Conservation (phyloP, 1,139 yeast species). For the Eremothecium gossypii region DNA sequence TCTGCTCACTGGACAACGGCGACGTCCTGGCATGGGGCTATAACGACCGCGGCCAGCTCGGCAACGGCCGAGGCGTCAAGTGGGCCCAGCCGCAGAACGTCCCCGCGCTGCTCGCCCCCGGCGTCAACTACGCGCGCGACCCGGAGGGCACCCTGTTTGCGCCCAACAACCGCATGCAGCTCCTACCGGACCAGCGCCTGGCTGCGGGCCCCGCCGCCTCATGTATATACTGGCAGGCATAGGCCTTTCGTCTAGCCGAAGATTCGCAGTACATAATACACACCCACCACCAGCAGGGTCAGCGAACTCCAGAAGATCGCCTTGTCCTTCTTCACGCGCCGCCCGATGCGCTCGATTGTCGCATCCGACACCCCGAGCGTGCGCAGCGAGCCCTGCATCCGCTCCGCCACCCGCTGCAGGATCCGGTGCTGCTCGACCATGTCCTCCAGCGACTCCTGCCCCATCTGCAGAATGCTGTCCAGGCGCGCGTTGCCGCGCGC, state of each 20-base stretch:
- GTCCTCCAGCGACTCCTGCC: slow-evolving; percentile 77
- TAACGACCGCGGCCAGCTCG: slow-evolving; percentile 74
- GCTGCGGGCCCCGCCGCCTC: slow-evolving; percentile 56
- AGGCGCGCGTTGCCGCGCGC: slow-evolving; percentile 69
- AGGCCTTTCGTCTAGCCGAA: not conserved
- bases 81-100: slow-evolving; percentile 45
- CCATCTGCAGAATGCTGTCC: slow-evolving; percentile 86
- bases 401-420: slow-evolving; percentile 52
- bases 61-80: slow-evolving; percentile 65
- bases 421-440: slow-evolving; percentile 76
- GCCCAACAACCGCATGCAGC: slow-evolving; percentile 39
- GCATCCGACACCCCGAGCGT: slow-evolving; percentile 83
- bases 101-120: slow-evolving; percentile 54
- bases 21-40: slow-evolving; percentile 80
- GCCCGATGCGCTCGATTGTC: slow-evolving; percentile 73
- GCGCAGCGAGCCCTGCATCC: slow-evolving; percentile 58
- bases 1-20: slow-evolving; percentile 50
- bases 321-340: slow-evolving; percentile 82
- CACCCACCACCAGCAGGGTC: slow-evolving; percentile 49
- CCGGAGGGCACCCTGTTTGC: slow-evolving; percentile 24
- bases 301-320: slow-evolving; percentile 79
- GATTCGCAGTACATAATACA: slow-evolving; percentile 58
- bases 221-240: slow-evolving; percentile 46
- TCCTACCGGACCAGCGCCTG: slow-evolving; percentile 46
- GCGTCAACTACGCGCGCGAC: slow-evolving; percentile 9